Percentiles rank a stretch among this genome's conserved stretches.
Evolutionary conservation across 2,329 filamentous ascomycete species (phyloP).

Genomic region (Cordyceps fumosorosea): DNA sequence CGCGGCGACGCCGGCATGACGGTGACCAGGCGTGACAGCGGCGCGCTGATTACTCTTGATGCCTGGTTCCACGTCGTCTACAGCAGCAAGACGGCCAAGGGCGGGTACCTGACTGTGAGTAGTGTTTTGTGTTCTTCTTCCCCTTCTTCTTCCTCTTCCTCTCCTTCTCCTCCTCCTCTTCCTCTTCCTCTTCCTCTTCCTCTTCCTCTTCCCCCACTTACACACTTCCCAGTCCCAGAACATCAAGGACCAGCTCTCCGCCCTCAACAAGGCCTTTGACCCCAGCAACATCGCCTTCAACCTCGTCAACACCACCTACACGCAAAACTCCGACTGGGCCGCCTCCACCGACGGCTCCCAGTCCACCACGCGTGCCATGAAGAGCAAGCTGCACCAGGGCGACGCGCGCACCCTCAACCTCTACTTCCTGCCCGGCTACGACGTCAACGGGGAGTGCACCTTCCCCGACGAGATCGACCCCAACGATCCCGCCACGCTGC

Average conservation of each 20-base stretch:
- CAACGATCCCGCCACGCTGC: slow-evolving; percentile 1
- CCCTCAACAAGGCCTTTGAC: slow-evolving; percentile 22
- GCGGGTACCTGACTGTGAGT: slow-evolving; percentile 28
- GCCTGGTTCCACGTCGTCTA: slow-evolving; percentile 33
- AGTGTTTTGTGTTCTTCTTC: slow-evolving; percentile 12
- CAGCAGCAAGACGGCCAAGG: slow-evolving; percentile 33
- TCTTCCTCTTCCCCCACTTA: not conserved
- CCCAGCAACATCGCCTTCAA: slow-evolving; percentile 23
- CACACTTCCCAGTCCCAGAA: slow-evolving; percentile 10
- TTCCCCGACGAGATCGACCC: slow-evolving; percentile 24
- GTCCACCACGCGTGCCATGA: slow-evolving; percentile 14
- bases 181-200: not conserved
- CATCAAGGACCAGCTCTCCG: slow-evolving; percentile 18
- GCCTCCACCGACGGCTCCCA: not conserved
- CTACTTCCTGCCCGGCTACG: slow-evolving; percentile 33
- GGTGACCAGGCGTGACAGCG: not conserved
- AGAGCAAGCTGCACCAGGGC: slow-evolving; percentile 26
- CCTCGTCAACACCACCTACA: slow-evolving; percentile 22
- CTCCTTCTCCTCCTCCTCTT: not conserved
- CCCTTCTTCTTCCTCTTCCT: not conserved
- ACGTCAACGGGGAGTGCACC: slow-evolving; percentile 34
- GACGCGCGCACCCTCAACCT: slow-evolving; percentile 33
- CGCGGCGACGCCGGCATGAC: not conserved
- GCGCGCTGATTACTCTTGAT: slow-evolving; percentile 22
- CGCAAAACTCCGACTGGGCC: slow-evolving; percentile 25